Percentiles rank a stretch among this genome's conserved stretches.
Evolutionary conservation across 169 alveolate genomes (phyloP).

Genomic region (Plasmodium vinckei): DNA sequence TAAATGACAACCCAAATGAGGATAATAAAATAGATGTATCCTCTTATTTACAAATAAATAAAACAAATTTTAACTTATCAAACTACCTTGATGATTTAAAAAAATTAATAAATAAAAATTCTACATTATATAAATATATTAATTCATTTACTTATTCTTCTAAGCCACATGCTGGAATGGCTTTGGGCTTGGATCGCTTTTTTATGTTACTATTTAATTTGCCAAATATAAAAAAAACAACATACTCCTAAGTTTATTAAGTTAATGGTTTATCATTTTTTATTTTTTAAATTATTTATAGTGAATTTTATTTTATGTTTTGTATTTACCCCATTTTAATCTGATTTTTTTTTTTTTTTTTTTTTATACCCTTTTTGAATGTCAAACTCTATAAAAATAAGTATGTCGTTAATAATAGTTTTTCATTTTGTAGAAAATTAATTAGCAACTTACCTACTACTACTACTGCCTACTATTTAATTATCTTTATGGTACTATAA

Average conservation of each 20-base stretch:
- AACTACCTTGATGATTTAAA: conserved; percentile 10
- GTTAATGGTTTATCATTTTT: background rate
- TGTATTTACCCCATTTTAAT: too few relatives aligned
- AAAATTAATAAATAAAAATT: conserved; percentile 16
- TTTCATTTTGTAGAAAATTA: too few relatives aligned
- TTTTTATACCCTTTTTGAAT: too few relatives aligned
- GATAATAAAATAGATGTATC: too few relatives aligned
- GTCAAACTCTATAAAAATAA: too few relatives aligned
- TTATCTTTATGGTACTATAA: too few relatives aligned
- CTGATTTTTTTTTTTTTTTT: too few relatives aligned
- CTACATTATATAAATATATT: conserved; percentile 27
- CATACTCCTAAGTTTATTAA: background rate
- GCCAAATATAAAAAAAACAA: conserved; percentile 12
- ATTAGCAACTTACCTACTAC: too few relatives aligned
- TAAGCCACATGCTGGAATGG: conserved; percentile 66
- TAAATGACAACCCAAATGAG: background rate
- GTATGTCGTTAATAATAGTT: too few relatives aligned
- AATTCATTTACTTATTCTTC: conserved; percentile 47
- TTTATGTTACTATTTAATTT: conserved; percentile 24
- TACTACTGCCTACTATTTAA: too few relatives aligned
- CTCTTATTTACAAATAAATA: background rate
- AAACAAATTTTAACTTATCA: background rate
- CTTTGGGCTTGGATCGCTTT: conserved; percentile 50
- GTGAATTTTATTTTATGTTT: too few relatives aligned
- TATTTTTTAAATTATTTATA: background rate